Base-by-base conservation (phyloP, 495 filamentous ascomycete species). In the Trichocladium antarcticum region DNA sequence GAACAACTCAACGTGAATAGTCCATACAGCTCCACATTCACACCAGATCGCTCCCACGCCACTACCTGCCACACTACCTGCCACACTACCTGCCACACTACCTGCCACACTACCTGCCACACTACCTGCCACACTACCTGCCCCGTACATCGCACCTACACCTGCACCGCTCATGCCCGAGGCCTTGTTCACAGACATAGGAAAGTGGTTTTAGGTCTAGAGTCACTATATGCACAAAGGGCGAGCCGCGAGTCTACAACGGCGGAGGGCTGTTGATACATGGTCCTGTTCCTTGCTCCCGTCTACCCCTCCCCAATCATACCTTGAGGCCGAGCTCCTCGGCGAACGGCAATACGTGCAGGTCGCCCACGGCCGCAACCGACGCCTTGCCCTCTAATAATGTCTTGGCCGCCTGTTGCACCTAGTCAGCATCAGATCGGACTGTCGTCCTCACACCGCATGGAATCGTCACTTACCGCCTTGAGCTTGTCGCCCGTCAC, bases 311-410 rank as follows among this genome's bases (percentile, higher is more conserved):
- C 38, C 34, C 29, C 51, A n/a, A 75, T 76, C 89, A 97, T 75
- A 95, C 86, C 65, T 83, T 87, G 65, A 99, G 75, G 35, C 90
- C 92, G 59, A 99, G 72, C 57, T 97, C 90, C 72, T 90, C 87
- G 46, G 86, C 89, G 64, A 82, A 97, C 19, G 93, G 92, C 55
- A 99, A 76, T 58, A 85, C 73, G 69, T 83, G 78, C 49, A 97
- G 72, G 61, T 99, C 90, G 56, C 92, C 89, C 46, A 95, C 88
- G 42, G 85, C 74, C 45, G 84, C 81, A 49, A 95, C 82, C 32
- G 87, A 82, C 22, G 90, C 88, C 76, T 89, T 97, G 66, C 81
- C 80, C 32, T 87, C 81, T 44, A 97, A 75, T 59, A 95, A 75
- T 56, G 81, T 73, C 70, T 89, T 89, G 52, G 87, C 88, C 53